Conservation (phyloP, 495 filamentous ascomycete species). For the Xylaria longipes region DNA sequence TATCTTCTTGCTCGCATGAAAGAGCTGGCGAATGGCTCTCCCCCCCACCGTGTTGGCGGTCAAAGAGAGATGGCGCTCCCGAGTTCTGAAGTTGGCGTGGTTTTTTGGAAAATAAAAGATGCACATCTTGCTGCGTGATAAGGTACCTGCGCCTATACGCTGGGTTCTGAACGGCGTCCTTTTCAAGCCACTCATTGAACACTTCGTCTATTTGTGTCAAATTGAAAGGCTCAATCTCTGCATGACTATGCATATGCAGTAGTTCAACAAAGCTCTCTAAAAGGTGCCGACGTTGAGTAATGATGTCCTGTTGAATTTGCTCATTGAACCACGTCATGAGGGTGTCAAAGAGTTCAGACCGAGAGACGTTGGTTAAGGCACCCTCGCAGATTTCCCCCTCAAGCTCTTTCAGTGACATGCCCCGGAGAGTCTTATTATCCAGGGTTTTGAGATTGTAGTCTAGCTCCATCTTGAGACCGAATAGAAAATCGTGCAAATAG, state of each 20-base stretch:
- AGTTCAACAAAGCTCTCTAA: slow-evolving; percentile 30
- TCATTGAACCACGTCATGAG: slow-evolving; percentile 45
- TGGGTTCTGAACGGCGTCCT: slow-evolving; percentile 28
- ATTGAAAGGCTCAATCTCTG: slow-evolving; percentile 19
- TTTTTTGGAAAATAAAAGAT: slow-evolving; percentile 1
- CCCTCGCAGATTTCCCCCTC: slow-evolving; percentile 22
- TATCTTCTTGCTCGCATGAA: not conserved
- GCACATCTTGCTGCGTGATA: slow-evolving; percentile 35
- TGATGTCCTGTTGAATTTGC: slow-evolving; percentile 37
- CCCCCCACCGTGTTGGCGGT: not conserved
- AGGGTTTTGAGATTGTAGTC: not conserved
- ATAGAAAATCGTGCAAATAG: not conserved
- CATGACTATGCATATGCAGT: slow-evolving; percentile 22
- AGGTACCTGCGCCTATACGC: slow-evolving; percentile 36
- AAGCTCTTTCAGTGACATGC: slow-evolving; percentile 35
- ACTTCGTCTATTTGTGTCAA: slow-evolving; percentile 29
- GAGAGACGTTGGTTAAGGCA: slow-evolving; percentile 2
- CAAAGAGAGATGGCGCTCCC: not conserved
- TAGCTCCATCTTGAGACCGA: slow-evolving; percentile 26
- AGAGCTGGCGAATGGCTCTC: not conserved
- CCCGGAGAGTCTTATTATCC: slow-evolving; percentile 11
- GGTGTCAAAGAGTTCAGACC: slow-evolving; percentile 29
- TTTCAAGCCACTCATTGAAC: slow-evolving; percentile 41
- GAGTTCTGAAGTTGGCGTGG: not conserved
- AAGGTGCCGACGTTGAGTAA: slow-evolving; percentile 28